Percentiles rank a stretch among this genome's conserved stretches.
Evolutionary conservation across 2,329 filamentous ascomycete species (phyloP).

Genomic region (Microascus cirrosus): DNA sequence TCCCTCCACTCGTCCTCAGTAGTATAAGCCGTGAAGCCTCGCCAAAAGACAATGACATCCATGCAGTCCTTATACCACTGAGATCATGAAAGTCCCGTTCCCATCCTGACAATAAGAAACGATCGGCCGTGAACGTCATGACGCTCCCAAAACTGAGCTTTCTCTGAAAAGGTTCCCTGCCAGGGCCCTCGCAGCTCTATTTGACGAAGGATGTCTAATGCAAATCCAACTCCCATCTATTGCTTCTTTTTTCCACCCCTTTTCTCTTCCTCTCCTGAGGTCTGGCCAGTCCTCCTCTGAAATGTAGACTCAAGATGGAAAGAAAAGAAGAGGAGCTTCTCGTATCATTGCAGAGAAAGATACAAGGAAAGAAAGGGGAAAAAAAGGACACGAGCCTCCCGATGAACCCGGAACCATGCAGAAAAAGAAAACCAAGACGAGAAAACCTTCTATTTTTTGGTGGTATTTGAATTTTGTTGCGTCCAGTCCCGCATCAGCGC

Average conservation of each 20-base stretch:
- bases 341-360: conserved; percentile 5
- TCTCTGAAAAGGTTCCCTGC: conserved; percentile 1
- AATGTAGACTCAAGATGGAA: conserved; percentile 8
- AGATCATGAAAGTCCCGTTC: not conserved
- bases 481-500: not conserved
- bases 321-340: conserved; percentile 7
- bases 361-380: conserved; percentile 7
- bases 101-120: not conserved
- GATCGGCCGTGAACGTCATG: conserved; percentile 6
- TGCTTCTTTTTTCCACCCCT: conserved; percentile 3
- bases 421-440: conserved; percentile 1
- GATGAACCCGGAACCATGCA: not conserved
- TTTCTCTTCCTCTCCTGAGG: not conserved
- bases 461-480: not conserved
- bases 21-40: not conserved
- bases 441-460: conserved; percentile 10
- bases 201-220: conserved; percentile 13
- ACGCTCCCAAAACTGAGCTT: conserved; percentile 3
- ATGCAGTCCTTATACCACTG: not conserved
- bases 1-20: not conserved
- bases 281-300: conserved; percentile 11
- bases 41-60: not conserved
- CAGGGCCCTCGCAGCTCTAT: conserved; percentile 5
- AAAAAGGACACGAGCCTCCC: not conserved
- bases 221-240: conserved; percentile 16